Evolutionary conservation across 2,329 filamentous ascomycete species (phyloP).

Genomic region (Neonectria faginata): DNA sequence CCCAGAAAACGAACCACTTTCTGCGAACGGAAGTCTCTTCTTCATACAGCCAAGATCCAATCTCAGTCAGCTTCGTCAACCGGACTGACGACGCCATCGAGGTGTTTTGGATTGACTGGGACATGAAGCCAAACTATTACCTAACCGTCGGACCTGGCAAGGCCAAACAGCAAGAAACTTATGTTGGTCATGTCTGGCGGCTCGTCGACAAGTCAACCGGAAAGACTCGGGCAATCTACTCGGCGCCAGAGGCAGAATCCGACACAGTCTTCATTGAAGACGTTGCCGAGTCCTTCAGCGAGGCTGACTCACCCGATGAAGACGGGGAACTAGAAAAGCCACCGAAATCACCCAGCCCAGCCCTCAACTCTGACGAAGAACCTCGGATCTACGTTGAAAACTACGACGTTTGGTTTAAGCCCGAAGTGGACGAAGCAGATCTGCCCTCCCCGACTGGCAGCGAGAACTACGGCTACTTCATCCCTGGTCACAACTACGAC

Average conservation of each 20-base stretch:
- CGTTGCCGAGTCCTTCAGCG: constrained; percentile 11
- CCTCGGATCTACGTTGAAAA: constrained; percentile 14
- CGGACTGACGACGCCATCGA: constrained; percentile 34
- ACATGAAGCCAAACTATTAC: constrained; percentile 34
- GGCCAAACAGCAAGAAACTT: constrained; percentile 35
- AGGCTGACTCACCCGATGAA: not conserved
- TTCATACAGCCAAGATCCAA: constrained; percentile 15
- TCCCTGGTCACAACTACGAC: constrained; percentile 13
- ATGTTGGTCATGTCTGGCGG: constrained; percentile 40
- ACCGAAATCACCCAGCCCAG: not conserved
- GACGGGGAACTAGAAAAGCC: not conserved
- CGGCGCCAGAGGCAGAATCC: constrained; percentile 21
- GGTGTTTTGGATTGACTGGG: constrained; percentile 43
- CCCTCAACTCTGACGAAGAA: not conserved
- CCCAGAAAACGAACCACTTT: constrained; percentile 2
- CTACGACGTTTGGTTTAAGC: constrained; percentile 16
- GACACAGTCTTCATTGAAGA: constrained; percentile 34
- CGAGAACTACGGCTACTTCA: constrained; percentile 17
- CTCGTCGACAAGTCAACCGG: constrained; percentile 30
- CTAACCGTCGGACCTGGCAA: constrained; percentile 27
- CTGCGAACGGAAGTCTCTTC: constrained; percentile 39
- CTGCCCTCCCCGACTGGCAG: not conserved
- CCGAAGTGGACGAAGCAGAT: not conserved
- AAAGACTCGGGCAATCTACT: constrained; percentile 29
- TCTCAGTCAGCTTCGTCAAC: constrained; percentile 43